Conservation (phyloP, 1,284 basidiomycete genomes). For the Sanguinoderma infundibulare region DNA sequence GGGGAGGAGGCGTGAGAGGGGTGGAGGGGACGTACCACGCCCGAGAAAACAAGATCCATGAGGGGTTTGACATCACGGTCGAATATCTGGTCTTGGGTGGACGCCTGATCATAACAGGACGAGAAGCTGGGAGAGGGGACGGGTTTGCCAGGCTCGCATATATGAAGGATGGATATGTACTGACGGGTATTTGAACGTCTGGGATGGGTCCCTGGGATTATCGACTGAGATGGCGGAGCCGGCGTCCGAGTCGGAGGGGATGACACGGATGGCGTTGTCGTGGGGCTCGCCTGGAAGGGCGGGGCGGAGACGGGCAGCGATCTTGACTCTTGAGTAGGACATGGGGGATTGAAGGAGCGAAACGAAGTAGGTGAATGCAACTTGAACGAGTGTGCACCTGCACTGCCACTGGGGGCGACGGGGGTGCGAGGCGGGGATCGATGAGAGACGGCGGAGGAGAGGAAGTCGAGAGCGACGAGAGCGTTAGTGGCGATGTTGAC, state of each 20-base stretch:
- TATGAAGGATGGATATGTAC: constrained; percentile 22
- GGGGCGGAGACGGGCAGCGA: constrained; percentile 70
- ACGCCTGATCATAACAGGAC: constrained; percentile 68
- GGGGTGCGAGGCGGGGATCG: background rate
- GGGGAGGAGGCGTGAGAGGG: background rate
- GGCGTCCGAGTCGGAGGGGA: constrained; percentile 43
- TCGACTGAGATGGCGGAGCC: constrained; percentile 57
- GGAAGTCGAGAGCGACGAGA: background rate
- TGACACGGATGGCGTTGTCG: constrained; percentile 63
- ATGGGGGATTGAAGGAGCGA: constrained; percentile 4
- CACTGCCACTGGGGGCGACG: constrained; percentile 1
- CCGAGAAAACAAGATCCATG: constrained; percentile 69
- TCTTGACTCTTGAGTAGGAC: constrained; percentile 43
- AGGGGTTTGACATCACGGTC: constrained; percentile 70
- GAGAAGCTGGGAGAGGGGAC: constrained; percentile 52
- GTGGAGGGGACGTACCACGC: constrained; percentile 55
- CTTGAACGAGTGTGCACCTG: background rate
- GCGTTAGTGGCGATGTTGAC: background rate
- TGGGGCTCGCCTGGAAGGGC: constrained; percentile 60
- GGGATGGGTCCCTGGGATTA: constrained; percentile 66
- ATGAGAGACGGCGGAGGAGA: background rate
- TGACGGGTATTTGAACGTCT: constrained; percentile 76
- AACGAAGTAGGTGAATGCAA: background rate
- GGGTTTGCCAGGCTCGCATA: background rate
- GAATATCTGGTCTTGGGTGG: constrained; percentile 75